phyloP scores from a whole-genome alignment of 345 rosid genomes.

The Hypericum androsaemum region DNA sequence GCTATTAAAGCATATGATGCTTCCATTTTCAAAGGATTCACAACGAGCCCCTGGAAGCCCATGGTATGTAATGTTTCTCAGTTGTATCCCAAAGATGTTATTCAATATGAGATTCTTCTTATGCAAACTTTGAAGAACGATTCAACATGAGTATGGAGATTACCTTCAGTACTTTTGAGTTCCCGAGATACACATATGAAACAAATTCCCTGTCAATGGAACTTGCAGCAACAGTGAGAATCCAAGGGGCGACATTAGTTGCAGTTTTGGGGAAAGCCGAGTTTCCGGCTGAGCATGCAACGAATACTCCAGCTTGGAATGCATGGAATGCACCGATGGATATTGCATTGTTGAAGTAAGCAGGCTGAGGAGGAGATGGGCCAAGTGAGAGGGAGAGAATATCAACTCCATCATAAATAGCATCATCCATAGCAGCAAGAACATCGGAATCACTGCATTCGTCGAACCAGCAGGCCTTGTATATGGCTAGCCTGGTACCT shows the following conservation, averaged over 20 bases:
- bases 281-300: constrained; percentile 41
- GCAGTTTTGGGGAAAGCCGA: constrained; percentile 24
- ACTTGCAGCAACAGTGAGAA: constrained; percentile 41
- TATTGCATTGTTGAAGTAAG: constrained; percentile 22
- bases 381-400: constrained; percentile 40
- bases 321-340: constrained; percentile 41
- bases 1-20: constrained; percentile 20
- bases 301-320: constrained; percentile 33
- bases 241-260: constrained; percentile 41
- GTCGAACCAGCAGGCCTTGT: constrained; percentile 42
- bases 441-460: constrained; percentile 31
- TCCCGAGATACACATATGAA: constrained; percentile 21
- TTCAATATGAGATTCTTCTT: too few species aligned
- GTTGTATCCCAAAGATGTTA: background rate
- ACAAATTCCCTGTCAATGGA: constrained; percentile 31
- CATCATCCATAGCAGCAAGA: constrained; percentile 42
- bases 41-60: constrained; percentile 28
- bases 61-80: background rate
- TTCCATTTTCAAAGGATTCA: constrained; percentile 34
- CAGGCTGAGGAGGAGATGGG: constrained; percentile 27
- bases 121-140: too few species aligned
- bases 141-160: background rate
- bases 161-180: constrained; percentile 26
- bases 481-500: constrained; percentile 37
- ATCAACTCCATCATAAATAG: constrained; percentile 34